phyloP scores from a whole-genome alignment of 164 flowering plant genomes.

The Nymphaea colorata region DNA sequence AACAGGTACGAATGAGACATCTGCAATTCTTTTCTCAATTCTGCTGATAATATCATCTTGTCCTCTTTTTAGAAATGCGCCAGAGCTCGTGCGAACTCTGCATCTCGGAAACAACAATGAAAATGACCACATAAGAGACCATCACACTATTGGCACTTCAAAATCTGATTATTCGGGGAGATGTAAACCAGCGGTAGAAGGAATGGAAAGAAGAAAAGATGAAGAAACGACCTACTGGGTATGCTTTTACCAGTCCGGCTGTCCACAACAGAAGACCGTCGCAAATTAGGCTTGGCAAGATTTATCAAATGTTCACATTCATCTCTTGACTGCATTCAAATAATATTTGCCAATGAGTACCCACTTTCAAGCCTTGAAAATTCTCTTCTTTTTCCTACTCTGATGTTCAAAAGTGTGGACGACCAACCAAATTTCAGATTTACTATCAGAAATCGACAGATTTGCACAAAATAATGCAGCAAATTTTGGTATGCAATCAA shows the following conservation, averaged over 20 bases:
- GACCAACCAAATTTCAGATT: background rate
- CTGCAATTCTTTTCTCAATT: slow-evolving; percentile 88
- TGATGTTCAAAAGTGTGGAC: background rate
- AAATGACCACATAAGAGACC: background rate
- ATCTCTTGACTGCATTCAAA: slow-evolving; percentile 47
- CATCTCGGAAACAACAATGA: background rate
- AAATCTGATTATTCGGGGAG: background rate
- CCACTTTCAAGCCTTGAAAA: too few species aligned
- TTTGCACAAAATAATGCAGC: background rate
- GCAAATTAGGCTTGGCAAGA: slow-evolving; percentile 48
- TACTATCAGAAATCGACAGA: background rate
- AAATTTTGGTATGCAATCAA: too few species aligned
- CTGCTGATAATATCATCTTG: slow-evolving; percentile 46
- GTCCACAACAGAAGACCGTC: slow-evolving; percentile 71
- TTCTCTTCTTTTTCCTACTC: too few species aligned
- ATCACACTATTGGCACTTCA: background rate
- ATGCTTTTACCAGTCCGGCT: slow-evolving; percentile 70
- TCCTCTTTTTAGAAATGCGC: slow-evolving; percentile 73
- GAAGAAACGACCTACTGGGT: slow-evolving; percentile 58
- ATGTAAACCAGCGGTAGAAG: background rate
- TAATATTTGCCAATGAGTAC: too few species aligned
- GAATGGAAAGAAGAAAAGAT: background rate
- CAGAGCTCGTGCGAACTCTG: slow-evolving; percentile 93
- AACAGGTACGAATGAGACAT: slow-evolving; percentile 74
- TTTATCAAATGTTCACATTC: slow-evolving; percentile 75